Evolutionary conservation across 208 protist genomes (phyloP).

Genomic region (Borovskyia barvae): DNA sequence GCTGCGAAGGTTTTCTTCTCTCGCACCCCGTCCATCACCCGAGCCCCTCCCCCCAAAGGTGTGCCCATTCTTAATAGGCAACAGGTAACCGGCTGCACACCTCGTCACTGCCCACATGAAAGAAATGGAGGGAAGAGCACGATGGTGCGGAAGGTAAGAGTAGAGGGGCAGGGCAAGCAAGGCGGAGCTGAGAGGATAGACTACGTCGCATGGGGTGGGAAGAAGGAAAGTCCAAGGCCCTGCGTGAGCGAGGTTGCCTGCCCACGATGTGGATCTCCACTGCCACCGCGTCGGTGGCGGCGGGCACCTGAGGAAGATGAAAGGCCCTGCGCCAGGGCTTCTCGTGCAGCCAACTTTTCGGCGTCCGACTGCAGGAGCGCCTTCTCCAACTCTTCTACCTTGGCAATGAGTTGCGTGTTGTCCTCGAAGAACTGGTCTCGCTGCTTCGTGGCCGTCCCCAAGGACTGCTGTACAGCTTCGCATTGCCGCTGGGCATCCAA

Average conservation of each 20-base stretch:
- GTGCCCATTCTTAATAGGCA: no score
- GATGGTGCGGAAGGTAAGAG: no score
- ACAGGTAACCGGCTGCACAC: no score
- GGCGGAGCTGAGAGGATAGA: no score
- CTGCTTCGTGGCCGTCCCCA: conserved; percentile 7
- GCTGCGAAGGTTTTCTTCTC: no score
- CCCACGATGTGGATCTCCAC: conserved; percentile 7
- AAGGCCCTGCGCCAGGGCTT: conserved; percentile 59
- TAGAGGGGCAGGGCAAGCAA: no score
- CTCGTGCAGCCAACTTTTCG: conserved; percentile 54
- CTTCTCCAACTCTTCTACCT: conserved; percentile 49
- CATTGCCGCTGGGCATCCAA: conserved; percentile 9
- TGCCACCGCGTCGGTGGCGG: conserved; percentile 8
- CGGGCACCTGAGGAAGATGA: conserved; percentile 13
- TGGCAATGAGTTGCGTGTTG: conserved; percentile 59
- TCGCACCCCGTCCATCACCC: no score
- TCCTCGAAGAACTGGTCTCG: conserved; percentile 56
- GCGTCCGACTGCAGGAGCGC: conserved; percentile 56
- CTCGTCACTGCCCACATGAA: no score
- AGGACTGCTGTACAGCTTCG: conserved; percentile 11
- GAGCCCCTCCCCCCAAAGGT: no score
- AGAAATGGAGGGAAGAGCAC: no score
- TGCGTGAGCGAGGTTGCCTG: conserved; percentile 24
- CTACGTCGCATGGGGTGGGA: neutral
- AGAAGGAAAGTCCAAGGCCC: conserved; percentile 21